phyloP scores from a whole-genome alignment of 805 yeast genomes.

The Sugiyamaella valdiviana region DNA sequence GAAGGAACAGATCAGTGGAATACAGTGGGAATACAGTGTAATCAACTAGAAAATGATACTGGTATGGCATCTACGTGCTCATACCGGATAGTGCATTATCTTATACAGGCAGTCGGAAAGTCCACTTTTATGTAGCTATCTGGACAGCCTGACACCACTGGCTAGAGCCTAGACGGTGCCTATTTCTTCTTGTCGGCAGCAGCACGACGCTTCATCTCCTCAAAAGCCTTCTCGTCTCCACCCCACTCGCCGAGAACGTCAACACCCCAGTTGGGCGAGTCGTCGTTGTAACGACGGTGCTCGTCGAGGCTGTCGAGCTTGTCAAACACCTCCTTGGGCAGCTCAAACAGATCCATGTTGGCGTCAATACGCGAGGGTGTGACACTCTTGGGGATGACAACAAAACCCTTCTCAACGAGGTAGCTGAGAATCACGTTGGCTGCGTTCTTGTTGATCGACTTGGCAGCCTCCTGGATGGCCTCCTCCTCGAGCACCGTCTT shows the following conservation, averaged over 20 bases:
- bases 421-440: conserved; percentile 69
- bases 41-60: no score
- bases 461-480: conserved; percentile 48
- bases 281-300: conserved; percentile 24
- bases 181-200: not conserved
- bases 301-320: conserved; percentile 21
- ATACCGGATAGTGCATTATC: no score
- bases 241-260: conserved; percentile 28
- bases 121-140: no score
- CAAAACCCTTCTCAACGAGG: conserved; percentile 70
- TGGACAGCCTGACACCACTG: not conserved
- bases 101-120: no score
- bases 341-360: conserved; percentile 51
- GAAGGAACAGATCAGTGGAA: no score
- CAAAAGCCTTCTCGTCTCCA: conserved; percentile 17
- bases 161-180: not conserved
- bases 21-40: no score
- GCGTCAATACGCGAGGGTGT: conserved; percentile 53
- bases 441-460: conserved; percentile 44
- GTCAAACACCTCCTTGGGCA: conserved; percentile 39
- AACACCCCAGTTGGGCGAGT: conserved; percentile 27
- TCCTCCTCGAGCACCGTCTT: conserved; percentile 44
- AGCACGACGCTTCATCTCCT: not conserved
- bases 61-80: no score
- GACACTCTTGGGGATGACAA: conserved; percentile 73